Evolutionary conservation across 1,284 basidiomycete genomes (phyloP).

Genomic region (Apiotrichum veenhuisii): DNA sequence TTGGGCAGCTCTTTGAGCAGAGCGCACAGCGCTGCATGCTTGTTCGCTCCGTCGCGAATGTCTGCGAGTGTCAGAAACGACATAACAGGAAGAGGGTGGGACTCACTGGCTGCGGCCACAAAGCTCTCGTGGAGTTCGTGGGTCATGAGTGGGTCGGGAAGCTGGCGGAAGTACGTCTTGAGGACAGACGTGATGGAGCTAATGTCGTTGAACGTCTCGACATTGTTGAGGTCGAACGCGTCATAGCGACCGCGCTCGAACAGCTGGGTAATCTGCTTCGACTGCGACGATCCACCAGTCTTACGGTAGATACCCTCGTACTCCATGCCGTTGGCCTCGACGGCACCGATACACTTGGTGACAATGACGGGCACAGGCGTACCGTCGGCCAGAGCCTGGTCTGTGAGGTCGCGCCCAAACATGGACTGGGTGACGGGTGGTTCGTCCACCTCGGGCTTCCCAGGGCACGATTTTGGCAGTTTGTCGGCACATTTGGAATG

Average conservation of each 20-base stretch:
- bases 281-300: constrained; percentile 87
- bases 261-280: constrained; percentile 86
- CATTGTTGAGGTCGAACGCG: constrained; percentile 81
- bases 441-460: constrained; percentile 28
- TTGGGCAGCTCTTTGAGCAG: constrained; percentile 74
- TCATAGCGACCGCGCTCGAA: constrained; percentile 89
- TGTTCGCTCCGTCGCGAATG: constrained; percentile 62
- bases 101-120: constrained; percentile 63
- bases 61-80: constrained; percentile 42
- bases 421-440: constrained; percentile 65
- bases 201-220: constrained; percentile 88
- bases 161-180: constrained; percentile 90
- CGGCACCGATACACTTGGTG: constrained; percentile 90
- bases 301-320: constrained; percentile 84
- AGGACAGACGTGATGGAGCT: constrained; percentile 93
- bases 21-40: constrained; percentile 62
- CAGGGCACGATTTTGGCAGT: constrained; percentile 44
- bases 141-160: constrained; percentile 87
- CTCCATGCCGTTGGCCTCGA: constrained; percentile 72
- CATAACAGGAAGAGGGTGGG: background rate
- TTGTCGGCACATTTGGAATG: constrained; percentile 52
- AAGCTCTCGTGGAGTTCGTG: constrained; percentile 89
- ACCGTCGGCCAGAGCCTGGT: constrained; percentile 74
- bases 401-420: constrained; percentile 81
- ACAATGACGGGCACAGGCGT: constrained; percentile 80